Base-by-base conservation (phyloP, 2,329 filamentous ascomycete species). In the Fusarium cyanostomum region DNA sequence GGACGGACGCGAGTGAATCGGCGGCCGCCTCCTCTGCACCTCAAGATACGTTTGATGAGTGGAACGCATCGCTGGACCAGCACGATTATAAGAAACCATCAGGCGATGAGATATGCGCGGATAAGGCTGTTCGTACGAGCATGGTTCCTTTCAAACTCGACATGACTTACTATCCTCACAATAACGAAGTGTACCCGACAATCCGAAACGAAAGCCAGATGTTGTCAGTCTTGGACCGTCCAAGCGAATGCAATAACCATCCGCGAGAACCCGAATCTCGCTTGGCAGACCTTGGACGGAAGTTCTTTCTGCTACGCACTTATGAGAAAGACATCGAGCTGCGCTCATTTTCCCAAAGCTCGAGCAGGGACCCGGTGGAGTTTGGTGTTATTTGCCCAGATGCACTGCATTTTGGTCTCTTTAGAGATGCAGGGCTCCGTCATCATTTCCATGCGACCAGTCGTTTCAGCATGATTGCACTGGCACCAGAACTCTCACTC, bases 401-500 rank as follows among this genome's bases (percentile, higher is more conserved):
- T 27, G 71, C 61, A 2, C 52, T 78, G 33, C 69, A 60, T 3
- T 69, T 74, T 50, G 72, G 70, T 10, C 42, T 43, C 3, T 71
- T 70, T 28, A 54, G 59, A 4, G 68, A 70, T 9, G 60, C 59
- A 12, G 54, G 41, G 7, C 48, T 71, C 13, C 55, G 62, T 12
- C 56, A 60, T 1, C 67, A 71, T 31, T 78, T 79, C 45, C 64
- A 74, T 27, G 72, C 70, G 10, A 80, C 72, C 50, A 79, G 69
- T 51, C 70, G 62, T 39, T 61, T 92, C 18, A 88, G 84, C 75
- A 86, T 91, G 81, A 75, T 86, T 33, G 77, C 83, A 0, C 82
- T 88, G 46, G 86, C 94, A 1, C 89, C 89, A 0, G 87, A 91
- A 66, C 79, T 95, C 1, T 88, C 82, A n/a, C 78, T 93, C 12